Conservation (phyloP, 805 yeast species). For the Wickerhamomyces canadensis region DNA sequence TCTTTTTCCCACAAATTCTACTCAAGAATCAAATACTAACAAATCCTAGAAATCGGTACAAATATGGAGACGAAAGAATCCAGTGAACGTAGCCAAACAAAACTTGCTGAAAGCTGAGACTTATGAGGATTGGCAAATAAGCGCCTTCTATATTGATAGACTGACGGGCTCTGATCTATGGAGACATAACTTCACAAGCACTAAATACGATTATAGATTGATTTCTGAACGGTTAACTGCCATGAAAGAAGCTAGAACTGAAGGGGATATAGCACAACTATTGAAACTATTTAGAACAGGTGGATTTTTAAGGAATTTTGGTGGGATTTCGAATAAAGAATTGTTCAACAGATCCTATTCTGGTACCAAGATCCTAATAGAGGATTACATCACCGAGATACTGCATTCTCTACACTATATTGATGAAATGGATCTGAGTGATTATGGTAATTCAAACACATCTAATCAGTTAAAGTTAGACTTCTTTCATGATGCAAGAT, state of each 20-base stretch:
- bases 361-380: slow-evolving; percentile 87
- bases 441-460: slow-evolving; percentile 29
- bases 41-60: slow-evolving; percentile 11
- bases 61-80: slow-evolving; percentile 31
- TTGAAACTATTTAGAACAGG: slow-evolving; percentile 66
- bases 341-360: slow-evolving; percentile 76
- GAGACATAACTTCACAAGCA: slow-evolving; percentile 80
- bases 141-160: slow-evolving; percentile 43
- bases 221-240: slow-evolving; percentile 68
- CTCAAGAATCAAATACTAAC: too few species aligned
- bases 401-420: slow-evolving; percentile 59
- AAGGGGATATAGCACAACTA: slow-evolving; percentile 47
- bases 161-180: slow-evolving; percentile 52
- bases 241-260: slow-evolving; percentile 54
- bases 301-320: slow-evolving; percentile 84
- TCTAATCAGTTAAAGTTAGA: slow-evolving; percentile 53
- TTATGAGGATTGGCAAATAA: slow-evolving; percentile 67
- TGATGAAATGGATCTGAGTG: slow-evolving; percentile 28
- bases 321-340: slow-evolving; percentile 77
- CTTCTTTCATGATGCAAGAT: slow-evolving; percentile 81
- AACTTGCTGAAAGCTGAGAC: slow-evolving; percentile 45
- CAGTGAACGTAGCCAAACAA: slow-evolving; percentile 42
- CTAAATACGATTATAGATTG: slow-evolving; percentile 76
- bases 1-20: not conserved
- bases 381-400: slow-evolving; percentile 78